Evolutionary conservation across 257 asterid species (phyloP).

Genomic region (Datura wrightii): DNA sequence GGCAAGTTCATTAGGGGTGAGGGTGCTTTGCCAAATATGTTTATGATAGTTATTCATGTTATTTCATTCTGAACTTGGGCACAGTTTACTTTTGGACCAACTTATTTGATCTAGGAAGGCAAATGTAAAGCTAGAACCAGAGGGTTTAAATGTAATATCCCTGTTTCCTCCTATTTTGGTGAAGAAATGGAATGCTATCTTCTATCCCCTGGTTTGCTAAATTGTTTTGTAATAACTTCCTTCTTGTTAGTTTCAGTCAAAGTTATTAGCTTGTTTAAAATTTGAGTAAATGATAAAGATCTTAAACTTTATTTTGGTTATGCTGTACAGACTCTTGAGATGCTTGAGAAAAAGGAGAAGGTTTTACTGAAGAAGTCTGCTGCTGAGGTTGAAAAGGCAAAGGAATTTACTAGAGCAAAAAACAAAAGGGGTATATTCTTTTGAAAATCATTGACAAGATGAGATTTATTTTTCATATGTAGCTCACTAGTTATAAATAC

Average conservation of each 20-base stretch:
- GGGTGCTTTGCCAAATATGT: neutral
- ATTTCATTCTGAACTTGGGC: constrained; percentile 8
- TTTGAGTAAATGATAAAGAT: neutral
- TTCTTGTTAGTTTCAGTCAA: constrained; percentile 3
- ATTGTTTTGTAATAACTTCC: neutral
- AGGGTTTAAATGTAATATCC: neutral
- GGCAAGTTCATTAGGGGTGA: neutral
- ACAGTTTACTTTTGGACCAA: neutral
- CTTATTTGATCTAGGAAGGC: constrained; percentile 27
- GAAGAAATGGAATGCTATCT: neutral
- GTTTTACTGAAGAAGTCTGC: constrained; percentile 75
- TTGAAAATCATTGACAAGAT: constrained; percentile 19
- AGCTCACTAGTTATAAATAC: constrained; percentile 7
- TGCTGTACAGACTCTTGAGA: constrained; percentile 70
- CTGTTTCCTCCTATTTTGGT: constrained; percentile 22
- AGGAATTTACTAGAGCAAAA: constrained; percentile 78
- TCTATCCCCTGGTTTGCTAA: neutral
- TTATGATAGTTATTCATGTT: neutral
- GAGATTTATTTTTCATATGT: constrained; percentile 4
- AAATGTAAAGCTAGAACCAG: neutral
- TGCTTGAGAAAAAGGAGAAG: constrained; percentile 83
- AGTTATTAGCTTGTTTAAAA: neutral
- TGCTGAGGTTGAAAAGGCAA: constrained; percentile 77
- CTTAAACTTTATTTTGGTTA: constrained; percentile 18
- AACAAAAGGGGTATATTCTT: constrained; percentile 68